phyloP scores from a whole-genome alignment of 2,329 filamentous ascomycete species.

The Ilyonectria destructans region DNA sequence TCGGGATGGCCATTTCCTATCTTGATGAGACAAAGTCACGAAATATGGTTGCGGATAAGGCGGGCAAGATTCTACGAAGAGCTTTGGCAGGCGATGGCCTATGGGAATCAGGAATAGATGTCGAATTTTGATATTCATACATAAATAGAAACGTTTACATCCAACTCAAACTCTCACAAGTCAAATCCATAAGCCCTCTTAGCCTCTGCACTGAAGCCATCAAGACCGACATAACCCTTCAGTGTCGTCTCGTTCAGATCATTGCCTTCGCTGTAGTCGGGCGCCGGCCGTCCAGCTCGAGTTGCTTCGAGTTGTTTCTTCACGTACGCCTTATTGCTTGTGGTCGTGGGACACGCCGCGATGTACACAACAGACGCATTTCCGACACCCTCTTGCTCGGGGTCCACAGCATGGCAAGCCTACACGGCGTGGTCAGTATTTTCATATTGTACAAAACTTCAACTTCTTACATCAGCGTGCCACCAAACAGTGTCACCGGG shows the following conservation, averaged over 20 bases:
- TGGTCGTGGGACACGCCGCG: conserved; percentile 55
- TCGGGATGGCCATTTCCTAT: conserved; percentile 19
- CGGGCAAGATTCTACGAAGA: conserved; percentile 15
- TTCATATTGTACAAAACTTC: neutral
- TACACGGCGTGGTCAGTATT: conserved; percentile 11
- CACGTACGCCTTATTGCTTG: conserved; percentile 44
- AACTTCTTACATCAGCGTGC: conserved; percentile 52
- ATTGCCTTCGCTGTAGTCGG: conserved; percentile 27
- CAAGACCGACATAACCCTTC: conserved; percentile 35
- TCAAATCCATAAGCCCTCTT: conserved; percentile 33
- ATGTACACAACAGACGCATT: conserved; percentile 56
- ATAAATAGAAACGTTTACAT: neutral
- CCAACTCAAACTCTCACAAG: conserved; percentile 1
- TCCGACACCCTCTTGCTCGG: conserved; percentile 53
- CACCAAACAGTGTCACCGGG: conserved; percentile 36
- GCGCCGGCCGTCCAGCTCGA: conserved; percentile 22
- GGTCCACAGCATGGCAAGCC: conserved; percentile 59
- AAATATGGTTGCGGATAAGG: conserved; percentile 22
- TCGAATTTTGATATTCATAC: neutral
- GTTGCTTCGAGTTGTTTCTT: conserved; percentile 37
- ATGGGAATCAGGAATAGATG: neutral
- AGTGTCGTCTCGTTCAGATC: conserved; percentile 31
- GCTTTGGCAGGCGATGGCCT: conserved; percentile 3
- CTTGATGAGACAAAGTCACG: conserved; percentile 26
- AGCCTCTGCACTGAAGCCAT: conserved; percentile 22